Evolutionary conservation across 495 filamentous ascomycete species (phyloP), one percentile per base, ranked within the genome.

Genomic region (Penicillium riverlandense): DNA sequence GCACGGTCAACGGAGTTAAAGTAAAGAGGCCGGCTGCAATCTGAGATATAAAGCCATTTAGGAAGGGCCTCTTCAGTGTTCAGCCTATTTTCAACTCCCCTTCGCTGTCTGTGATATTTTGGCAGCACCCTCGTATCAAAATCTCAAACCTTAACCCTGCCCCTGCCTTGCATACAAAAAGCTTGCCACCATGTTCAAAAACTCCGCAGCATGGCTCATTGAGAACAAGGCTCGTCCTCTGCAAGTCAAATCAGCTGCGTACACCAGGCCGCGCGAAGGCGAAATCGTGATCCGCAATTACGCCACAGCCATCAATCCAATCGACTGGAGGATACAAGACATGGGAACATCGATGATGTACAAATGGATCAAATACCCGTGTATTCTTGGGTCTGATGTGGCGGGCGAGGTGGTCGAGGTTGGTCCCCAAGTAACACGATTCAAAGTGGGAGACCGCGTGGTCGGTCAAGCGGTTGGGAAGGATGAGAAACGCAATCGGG

Each of bases 381-480:
- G 54, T 27, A 57, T 80, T 29, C 51, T 80, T 4, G 82, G 82
- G 30, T 49, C 48, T 34, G 82, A 86, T 47, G 55, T 76, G 9
- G 69, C 78, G 1, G 82, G 82, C 27, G 58, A 65, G 5, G 64
- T 84, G 5, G 64, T 58, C 7, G 71, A 67, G 15, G 63, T 82
- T 29, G 80, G 82, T 9, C 38, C 55, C 1, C 55, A 14, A 1
- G 50, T 54, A 6, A 48, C 16, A 16, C 29, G 37, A 7, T 50
- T 52, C 37, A 50, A 53, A 30, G 11, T 43, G 6, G 57, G 57
- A n/a, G 49, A 58, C 31, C 50, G 57, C 12, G 57, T 61, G 13
- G 30, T 52, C 8, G 48, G 43, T 13, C 27, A 35, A 12, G 54
- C 44, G 1, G 3, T 42, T 1, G 27, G 38, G 7, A 44, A 22